These are phyloP conservation scores for Aureobasidium vineae DNA, from an alignment of 2,329 filamentous ascomycete genomes.

Conservation along the genomic window DNA sequence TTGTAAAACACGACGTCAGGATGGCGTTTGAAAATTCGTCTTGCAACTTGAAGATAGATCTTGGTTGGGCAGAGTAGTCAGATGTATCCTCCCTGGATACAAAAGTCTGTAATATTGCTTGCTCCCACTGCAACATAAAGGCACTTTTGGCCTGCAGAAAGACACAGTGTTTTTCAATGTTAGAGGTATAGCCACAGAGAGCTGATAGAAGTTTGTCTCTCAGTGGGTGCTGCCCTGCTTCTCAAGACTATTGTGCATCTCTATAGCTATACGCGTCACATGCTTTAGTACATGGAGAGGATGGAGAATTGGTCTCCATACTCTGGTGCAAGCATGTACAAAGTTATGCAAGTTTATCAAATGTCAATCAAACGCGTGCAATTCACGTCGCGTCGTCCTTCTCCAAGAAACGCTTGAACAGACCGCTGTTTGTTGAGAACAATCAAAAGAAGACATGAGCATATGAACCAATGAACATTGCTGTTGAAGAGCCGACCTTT, in stretches of 20 bases:
- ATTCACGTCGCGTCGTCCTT: constrained; percentile 16
- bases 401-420: not conserved
- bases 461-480: constrained; percentile 11
- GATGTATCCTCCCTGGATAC: no score
- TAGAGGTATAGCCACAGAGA: no score
- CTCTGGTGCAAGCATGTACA: not conserved
- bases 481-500: constrained; percentile 26
- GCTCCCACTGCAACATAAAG: no score
- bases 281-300: no score
- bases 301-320: no score
- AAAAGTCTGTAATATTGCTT: no score
- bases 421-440: not conserved
- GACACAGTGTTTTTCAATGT: no score
- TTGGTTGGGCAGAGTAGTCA: not conserved
- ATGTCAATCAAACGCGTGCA: constrained; percentile 3
- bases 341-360: not conserved
- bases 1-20: constrained; percentile 7
- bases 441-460: not conserved
- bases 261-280: no score
- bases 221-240: no score
- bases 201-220: no score
- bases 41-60: not conserved
- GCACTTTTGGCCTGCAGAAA: no score
- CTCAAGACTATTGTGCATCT: no score
- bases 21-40: constrained; percentile 1